Base-by-base conservation (phyloP, 1,139 yeast genomes). In the Diutina scorzettiae region DNA sequence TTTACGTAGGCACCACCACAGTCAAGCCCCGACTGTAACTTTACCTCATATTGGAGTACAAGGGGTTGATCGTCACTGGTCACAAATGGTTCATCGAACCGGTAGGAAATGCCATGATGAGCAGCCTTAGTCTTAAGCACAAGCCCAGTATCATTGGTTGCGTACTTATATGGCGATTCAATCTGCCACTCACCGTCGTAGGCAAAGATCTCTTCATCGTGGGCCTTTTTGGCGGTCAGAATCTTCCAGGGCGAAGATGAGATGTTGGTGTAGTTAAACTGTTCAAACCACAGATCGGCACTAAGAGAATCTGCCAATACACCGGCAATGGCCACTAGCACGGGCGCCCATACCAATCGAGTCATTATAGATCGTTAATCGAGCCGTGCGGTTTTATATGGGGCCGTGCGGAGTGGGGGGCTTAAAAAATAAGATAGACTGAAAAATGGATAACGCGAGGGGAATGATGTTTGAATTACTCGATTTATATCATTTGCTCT, bases 1-100 rank as follows among this genome's bases (percentile, higher is more conserved):
- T 87, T 87, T 51, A 87, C 60, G 61, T 87, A 87, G 1, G 94
- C 87, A 42, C 96, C 96, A 41, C 95, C 94, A 62, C 97, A 87
- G 36, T 68, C 69, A 47, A 85, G 64, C 3, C 83, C 85, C 40
- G 77, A 66, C 62, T 87, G 95, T 37, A 81, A 62, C 63, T 86
- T 87, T 44, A 85, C 83, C 59, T 87, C 96, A 58, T 85, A 87
- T 61, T 87, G 97, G 40, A 86, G 62, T 7, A 89, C 95, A 49
- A 89, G 65, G 19, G 86, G 79, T 43, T 76, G 66, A 50, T 69
- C 71, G 19, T 64, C 69, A 57, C 80, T 62, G 56, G 73, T 71
- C 44, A 84, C 66, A 12, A 19, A 29, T 2, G 78, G 71, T 41
- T 60, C 48, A 23, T 71, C 73, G 41, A 86, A 68, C 49, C 69